phyloP scores from a whole-genome alignment of 2,329 filamentous ascomycete genomes.

The Clonostachys solani region DNA sequence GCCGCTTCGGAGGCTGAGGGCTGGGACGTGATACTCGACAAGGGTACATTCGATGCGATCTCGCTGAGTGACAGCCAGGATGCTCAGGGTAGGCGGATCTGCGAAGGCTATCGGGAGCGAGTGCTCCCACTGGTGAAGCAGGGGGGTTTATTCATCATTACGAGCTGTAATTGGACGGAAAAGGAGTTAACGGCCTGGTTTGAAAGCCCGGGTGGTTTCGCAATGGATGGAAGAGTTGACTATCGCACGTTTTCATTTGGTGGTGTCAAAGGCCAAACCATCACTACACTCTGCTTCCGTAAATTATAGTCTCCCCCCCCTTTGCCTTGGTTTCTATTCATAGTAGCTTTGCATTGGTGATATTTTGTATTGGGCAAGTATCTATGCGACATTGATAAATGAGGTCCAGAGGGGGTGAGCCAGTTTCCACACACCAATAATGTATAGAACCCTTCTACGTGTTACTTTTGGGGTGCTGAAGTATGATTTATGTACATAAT shows the following conservation, averaged over 20 bases:
- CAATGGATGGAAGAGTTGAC: constrained; percentile 63
- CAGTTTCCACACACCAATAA: too few relatives aligned
- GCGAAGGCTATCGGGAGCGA: constrained; percentile 69
- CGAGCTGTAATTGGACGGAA: constrained; percentile 98
- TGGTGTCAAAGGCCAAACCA: constrained; percentile 80
- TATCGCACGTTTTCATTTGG: constrained; percentile 90
- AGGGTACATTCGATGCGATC: constrained; percentile 96
- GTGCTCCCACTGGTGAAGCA: constrained; percentile 64
- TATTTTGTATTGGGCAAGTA: too few relatives aligned
- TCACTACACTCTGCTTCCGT: constrained; percentile 81
- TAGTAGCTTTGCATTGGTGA: too few relatives aligned
- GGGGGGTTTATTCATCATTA: constrained; percentile 76
- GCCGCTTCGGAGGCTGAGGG: constrained; percentile 33
- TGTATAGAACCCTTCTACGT: too few relatives aligned
- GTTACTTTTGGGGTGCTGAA: too few relatives aligned
- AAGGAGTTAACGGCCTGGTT: constrained; percentile 82
- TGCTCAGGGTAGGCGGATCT: constrained; percentile 53
- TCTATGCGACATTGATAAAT: too few relatives aligned
- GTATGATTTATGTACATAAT: too few relatives aligned
- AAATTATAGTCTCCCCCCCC: constrained; percentile 18
- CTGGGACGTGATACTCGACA: constrained; percentile 93
- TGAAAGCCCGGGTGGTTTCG: constrained; percentile 41
- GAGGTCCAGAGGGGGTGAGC: too few relatives aligned
- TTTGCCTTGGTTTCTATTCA: too few relatives aligned
- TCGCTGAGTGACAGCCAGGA: constrained; percentile 61